Conservation (phyloP, 768 basidiomycete species). For the Lentinula sp. region DNA sequence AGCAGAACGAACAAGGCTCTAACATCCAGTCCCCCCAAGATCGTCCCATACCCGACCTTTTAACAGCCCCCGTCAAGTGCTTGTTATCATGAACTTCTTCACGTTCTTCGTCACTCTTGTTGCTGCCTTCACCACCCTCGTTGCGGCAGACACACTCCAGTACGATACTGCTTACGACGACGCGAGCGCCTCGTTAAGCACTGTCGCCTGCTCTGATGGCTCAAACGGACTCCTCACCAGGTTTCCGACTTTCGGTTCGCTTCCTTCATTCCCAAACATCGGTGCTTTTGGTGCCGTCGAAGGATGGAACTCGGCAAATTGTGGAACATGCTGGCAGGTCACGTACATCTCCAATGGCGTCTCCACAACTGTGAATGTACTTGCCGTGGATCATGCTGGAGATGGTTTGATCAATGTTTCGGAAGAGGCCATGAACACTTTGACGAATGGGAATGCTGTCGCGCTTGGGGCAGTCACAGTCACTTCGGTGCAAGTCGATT, state of each 20-base stretch:
- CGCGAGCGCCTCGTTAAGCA: slow-evolving; percentile 26
- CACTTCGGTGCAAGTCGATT: slow-evolving; percentile 32
- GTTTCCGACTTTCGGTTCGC: slow-evolving; percentile 42
- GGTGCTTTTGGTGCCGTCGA: slow-evolving; percentile 35
- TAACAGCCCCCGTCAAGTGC: neutral
- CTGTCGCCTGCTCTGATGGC: slow-evolving; percentile 39
- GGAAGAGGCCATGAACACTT: slow-evolving; percentile 44
- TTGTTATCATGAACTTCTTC: slow-evolving; percentile 15
- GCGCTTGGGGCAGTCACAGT: slow-evolving; percentile 44
- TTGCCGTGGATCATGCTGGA: slow-evolving; percentile 29
- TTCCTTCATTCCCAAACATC: slow-evolving; percentile 57
- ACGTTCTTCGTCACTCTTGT: slow-evolving; percentile 15
- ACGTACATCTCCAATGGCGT: slow-evolving; percentile 19
- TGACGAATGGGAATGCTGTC: slow-evolving; percentile 43
- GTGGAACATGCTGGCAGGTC: slow-evolving; percentile 39
- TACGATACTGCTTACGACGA: slow-evolving; percentile 52
- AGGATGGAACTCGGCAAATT: slow-evolving; percentile 30
- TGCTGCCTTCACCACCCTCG: slow-evolving; percentile 15
- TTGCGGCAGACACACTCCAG: slow-evolving; percentile 22
- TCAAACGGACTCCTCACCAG: slow-evolving; percentile 27
- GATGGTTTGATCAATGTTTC: slow-evolving; percentile 41
- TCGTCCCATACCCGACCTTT: neutral
- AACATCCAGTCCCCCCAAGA: neutral
- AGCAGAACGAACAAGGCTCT: neutral
- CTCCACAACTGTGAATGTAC: slow-evolving; percentile 22